Evolutionary conservation across 495 filamentous ascomycete species (phyloP), one percentile per base, ranked within the genome.

Genomic region (Daldinia vernicosa): DNA sequence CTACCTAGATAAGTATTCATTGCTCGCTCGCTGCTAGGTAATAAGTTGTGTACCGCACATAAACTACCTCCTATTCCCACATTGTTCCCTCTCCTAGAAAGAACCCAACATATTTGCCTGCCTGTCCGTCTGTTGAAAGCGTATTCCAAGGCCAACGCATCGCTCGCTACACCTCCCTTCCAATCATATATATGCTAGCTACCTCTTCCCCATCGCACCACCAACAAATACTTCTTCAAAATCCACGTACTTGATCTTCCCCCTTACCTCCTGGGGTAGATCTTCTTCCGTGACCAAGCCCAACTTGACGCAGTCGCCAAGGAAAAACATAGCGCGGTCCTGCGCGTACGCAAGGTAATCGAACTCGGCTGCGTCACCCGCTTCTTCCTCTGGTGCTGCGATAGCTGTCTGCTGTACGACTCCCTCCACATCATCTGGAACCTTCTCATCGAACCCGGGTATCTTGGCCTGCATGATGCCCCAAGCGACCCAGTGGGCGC

Each of bases 401-500:
- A 24, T 24, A 5, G 62, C 62, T 11, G 47, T 45, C 30, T 47
- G 30, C 22, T 60, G 55, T 1, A 53, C 69, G 11, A 54, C 72
- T 11, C 63, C 72, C 37, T 69, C 28, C 8, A 43, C 28, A 4
- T 50, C 35, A 40, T 68, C 69, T 14, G 66, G 22, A 9, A 6
- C 26, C 15, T 53, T 35, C 15, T 56, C 60, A 26, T 82, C 79
- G 51, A 84, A 70, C 4, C 88, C 93, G 0, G 91, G 86, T 6
- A 93, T 84, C 76, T 95, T 95, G 27, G 95, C 95, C 81, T 98
- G 96, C 57, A 98, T 90, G 52, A 98, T 92, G 28, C 95, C 95
- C 95, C 96, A 99, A 1, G 92, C 92, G 27, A 94, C 89, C 96
- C 96, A 99, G 77, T 93, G 90, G 2, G 93, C 94, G 19, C 90